phyloP scores from a whole-genome alignment of 2,329 filamentous ascomycete species.

The Xylariomycetidae sp. region DNA sequence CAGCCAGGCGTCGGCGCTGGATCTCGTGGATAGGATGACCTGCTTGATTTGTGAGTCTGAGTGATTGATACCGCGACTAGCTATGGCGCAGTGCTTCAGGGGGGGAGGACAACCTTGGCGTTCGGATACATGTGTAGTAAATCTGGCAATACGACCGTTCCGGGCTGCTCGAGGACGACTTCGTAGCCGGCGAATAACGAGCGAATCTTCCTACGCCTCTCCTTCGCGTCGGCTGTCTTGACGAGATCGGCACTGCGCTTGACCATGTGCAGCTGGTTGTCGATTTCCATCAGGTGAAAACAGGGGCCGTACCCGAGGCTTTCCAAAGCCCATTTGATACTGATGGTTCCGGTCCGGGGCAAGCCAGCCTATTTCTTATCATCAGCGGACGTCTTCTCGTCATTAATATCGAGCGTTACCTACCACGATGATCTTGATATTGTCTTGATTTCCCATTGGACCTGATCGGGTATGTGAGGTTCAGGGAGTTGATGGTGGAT shows the following conservation, averaged over 20 bases:
- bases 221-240: background rate
- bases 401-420: background rate
- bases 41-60: no score
- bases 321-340: background rate
- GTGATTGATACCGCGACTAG: no score
- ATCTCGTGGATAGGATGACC: background rate
- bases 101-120: no score
- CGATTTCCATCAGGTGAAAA: background rate
- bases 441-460: background rate
- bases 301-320: background rate
- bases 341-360: background rate
- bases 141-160: background rate
- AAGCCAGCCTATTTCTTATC: background rate
- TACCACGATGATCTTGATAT: background rate
- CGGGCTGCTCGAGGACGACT: background rate
- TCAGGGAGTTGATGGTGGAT: no score
- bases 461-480: no score
- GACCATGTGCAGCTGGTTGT: background rate
- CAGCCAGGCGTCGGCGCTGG: background rate
- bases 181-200: background rate
- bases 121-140: background rate
- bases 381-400: background rate
- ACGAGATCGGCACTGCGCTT: background rate
- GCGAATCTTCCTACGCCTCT: background rate
- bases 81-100: no score